Evolutionary conservation across 2,329 filamentous ascomycete species (phyloP), one percentile per base, ranked within the genome.

Genomic region (Fusarium oxysporum): DNA sequence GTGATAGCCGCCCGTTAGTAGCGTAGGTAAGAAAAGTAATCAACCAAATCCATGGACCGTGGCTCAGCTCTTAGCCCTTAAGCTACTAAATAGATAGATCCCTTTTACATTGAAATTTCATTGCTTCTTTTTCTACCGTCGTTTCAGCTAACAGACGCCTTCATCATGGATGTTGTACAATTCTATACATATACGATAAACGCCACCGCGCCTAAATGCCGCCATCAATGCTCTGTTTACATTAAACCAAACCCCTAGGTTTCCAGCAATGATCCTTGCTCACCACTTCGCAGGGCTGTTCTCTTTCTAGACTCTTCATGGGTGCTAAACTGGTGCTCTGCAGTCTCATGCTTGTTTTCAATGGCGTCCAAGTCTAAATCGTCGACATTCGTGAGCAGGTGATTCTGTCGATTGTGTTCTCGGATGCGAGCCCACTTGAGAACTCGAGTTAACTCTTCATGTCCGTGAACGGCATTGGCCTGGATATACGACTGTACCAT

Each of bases 401-500:
- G 23, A 2, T 41, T 57, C 23, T 68, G 55, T 40, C 67, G 65
- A 43, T 59, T 68, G 21, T 62, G 63, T n/a, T 53, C 56, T 50
- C 65, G 65, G 38, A 53, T 44, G 8, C 70, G 65, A 41, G 71
- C 66, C 74, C 75, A 74, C 40, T 73, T 65, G 38, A 81, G 70
- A 30, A 78, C 72, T 35, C 73, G 68, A 35, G 68, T 70, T 61
- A 83, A 67, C 37, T 72, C 73, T 38, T 58, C 55, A 21, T 79
- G 70, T 23, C 74, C 77, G 30, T 79, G 77, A 9, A 78, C 71
- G 30, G 72, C 56, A 30, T 78, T 68, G 33, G 64, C 62, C 40
- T 77, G 60, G 21, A 80, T 73, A 56, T 82, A 86, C 8, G 76
- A 74, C 48, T 78, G 68, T 21, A 85, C 79, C 25, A 82, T 78